These are phyloP conservation scores for Catharanthus roseus DNA, from an alignment of 257 asterid species.

Conservation along the genomic window DNA sequence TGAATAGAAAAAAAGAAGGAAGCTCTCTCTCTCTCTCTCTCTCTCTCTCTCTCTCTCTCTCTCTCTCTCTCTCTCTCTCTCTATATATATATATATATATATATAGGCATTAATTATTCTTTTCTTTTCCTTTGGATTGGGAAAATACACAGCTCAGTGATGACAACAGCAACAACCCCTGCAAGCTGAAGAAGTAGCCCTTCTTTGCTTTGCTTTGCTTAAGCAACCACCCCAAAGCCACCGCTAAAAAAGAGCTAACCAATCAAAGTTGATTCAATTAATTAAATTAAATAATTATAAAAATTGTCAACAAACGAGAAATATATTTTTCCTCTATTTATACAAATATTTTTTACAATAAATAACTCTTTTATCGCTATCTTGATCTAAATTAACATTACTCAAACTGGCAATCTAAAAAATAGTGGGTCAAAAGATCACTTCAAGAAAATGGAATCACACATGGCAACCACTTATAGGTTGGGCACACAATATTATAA, in stretches of 20 bases:
- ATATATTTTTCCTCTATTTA: too few relatives aligned
- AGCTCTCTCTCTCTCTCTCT: too few relatives aligned
- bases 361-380: too few relatives aligned
- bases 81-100: too few relatives aligned
- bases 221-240: conserved; percentile 12
- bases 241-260: too few relatives aligned
- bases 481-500: conserved; percentile 14
- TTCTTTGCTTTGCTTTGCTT: not conserved
- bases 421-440: conserved; percentile 10
- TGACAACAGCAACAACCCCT: conserved; percentile 38
- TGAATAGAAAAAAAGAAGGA: not conserved
- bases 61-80: too few relatives aligned
- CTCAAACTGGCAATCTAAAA: not conserved
- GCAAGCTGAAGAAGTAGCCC: conserved; percentile 2
- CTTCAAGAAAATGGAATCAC: conserved; percentile 36
- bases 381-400: too few relatives aligned
- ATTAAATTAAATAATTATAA: too few relatives aligned
- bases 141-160: conserved; percentile 46
- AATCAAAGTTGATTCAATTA: too few relatives aligned
- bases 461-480: conserved; percentile 34
- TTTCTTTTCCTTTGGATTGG: conserved; percentile 45
- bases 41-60: too few relatives aligned
- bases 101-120: not conserved
- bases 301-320: too few relatives aligned
- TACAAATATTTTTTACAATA: too few relatives aligned